Conservation (phyloP, 148 eudicot species). For the Vaccinium corymbosum region DNA sequence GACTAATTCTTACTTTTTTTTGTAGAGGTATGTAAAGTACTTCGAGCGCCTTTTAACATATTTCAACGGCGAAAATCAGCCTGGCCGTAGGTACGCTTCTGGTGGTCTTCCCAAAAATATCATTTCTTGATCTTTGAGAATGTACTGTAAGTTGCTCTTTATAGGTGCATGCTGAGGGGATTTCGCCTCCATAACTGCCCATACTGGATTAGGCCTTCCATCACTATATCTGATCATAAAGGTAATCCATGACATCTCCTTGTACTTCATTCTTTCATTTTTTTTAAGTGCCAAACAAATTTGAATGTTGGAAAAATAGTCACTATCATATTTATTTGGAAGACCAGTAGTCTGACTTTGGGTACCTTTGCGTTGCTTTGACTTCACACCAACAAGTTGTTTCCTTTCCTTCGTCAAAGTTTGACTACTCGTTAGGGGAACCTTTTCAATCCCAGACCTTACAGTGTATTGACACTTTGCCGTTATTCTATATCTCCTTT, state of each 20-base stretch:
- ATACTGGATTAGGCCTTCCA: conserved; percentile 94
- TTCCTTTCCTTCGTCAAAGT: not conserved
- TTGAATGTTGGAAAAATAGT: not conserved
- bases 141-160: conserved; percentile 26
- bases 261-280: not conserved
- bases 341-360: not conserved
- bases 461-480: not conserved
- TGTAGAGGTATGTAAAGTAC: conserved; percentile 88
- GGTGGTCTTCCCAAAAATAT: conserved; percentile 17
- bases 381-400: not conserved
- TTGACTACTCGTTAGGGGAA: not conserved
- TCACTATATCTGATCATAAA: conserved; percentile 72
- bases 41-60: conserved; percentile 63
- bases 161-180: conserved; percentile 97
- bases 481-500: not conserved
- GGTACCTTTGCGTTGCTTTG: conserved; percentile 6
- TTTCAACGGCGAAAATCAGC: conserved; percentile 59
- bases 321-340: not conserved
- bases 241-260: conserved; percentile 38
- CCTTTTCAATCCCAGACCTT: not conserved
- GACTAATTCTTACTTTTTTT: conserved; percentile 15
- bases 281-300: not conserved
- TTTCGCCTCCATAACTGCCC: conserved; percentile 89
- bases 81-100: conserved; percentile 68
- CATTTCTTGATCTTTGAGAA: conserved; percentile 13